Conservation (phyloP, 495 filamentous ascomycete genomes). For the Hypoxylon fuscum region DNA sequence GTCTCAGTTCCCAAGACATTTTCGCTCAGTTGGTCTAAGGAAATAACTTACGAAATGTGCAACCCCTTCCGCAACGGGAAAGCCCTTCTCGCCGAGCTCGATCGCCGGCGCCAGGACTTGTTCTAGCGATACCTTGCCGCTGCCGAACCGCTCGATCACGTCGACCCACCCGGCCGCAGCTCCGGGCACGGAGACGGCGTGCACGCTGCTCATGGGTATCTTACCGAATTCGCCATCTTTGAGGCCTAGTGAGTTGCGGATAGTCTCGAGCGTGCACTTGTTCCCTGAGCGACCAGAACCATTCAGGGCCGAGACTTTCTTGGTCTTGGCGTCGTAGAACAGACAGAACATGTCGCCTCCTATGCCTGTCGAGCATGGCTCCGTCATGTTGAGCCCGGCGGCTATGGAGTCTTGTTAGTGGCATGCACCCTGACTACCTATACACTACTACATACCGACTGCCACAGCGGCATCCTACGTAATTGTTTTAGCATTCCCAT, state of each 20-base stretch:
- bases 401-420: conserved; percentile 54
- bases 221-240: conserved; percentile 65
- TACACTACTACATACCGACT: conserved; percentile 58
- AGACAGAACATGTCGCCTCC: conserved; percentile 98
- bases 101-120: conserved; percentile 87
- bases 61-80: conserved; percentile 84
- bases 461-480: conserved; percentile 91
- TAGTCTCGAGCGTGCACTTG: conserved; percentile 72
- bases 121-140: conserved; percentile 78
- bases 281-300: conserved; percentile 84
- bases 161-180: conserved; percentile 96
- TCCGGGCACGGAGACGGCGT: conserved; percentile 86
- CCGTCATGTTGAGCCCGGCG: conserved; percentile 90
- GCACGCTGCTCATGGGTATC: conserved; percentile 80
- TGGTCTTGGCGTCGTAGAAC: conserved; percentile 85
- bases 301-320: conserved; percentile 85
- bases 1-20: conserved; percentile 3
- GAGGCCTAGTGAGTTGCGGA: conserved; percentile 74
- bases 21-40: too few species aligned
- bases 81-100: conserved; percentile 86
- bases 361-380: conserved; percentile 94
- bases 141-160: conserved; percentile 89
- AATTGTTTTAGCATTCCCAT: neutral
- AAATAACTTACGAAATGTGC: conserved; percentile 69
- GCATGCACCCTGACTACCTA: neutral